Evolutionary conservation across 768 basidiomycete genomes (phyloP).

Genomic region (Serendipita vermifera): DNA sequence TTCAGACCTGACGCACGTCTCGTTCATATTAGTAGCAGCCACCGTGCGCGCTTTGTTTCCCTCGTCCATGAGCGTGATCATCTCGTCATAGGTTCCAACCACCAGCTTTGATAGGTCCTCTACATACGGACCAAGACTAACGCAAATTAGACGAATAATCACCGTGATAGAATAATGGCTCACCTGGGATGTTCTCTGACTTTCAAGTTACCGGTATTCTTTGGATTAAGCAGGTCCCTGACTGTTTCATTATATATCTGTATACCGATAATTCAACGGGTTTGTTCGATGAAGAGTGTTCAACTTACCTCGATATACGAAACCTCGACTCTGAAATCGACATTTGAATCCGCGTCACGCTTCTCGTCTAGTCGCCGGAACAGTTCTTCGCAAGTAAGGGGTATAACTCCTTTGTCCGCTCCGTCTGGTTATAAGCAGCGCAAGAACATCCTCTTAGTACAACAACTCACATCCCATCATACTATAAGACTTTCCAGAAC

Average conservation of each 20-base stretch:
- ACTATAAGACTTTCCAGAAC: conserved; percentile 92
- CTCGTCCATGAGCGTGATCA: conserved; percentile 99
- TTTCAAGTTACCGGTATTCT: conserved; percentile 89
- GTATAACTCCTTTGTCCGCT: conserved; percentile 93
- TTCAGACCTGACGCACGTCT: conserved; percentile 82
- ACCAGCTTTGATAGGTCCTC: conserved; percentile 92
- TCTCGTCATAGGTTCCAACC: conserved; percentile 84
- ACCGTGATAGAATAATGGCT: background rate
- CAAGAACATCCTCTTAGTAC: no score
- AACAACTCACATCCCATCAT: conserved; percentile 93
- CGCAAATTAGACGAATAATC: background rate
- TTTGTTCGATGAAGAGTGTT: no score
- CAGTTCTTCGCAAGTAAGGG: conserved; percentile 84
- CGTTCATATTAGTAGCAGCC: conserved; percentile 99
- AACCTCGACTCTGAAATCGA: conserved; percentile 89
- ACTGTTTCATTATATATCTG: conserved; percentile 98
- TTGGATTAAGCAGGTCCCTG: conserved; percentile 90
- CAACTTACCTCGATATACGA: conserved; percentile 83
- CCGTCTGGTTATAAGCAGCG: conserved; percentile 54
- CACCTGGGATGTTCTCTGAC: conserved; percentile 93
- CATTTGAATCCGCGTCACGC: conserved; percentile 46
- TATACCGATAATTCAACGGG: no score
- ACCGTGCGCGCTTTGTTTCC: conserved; percentile 98
- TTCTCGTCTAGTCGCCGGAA: conserved; percentile 70
- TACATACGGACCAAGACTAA: conserved; percentile 83